Conservation (phyloP, 2,329 filamentous ascomycete genomes). For the Penicillium sp. region DNA sequence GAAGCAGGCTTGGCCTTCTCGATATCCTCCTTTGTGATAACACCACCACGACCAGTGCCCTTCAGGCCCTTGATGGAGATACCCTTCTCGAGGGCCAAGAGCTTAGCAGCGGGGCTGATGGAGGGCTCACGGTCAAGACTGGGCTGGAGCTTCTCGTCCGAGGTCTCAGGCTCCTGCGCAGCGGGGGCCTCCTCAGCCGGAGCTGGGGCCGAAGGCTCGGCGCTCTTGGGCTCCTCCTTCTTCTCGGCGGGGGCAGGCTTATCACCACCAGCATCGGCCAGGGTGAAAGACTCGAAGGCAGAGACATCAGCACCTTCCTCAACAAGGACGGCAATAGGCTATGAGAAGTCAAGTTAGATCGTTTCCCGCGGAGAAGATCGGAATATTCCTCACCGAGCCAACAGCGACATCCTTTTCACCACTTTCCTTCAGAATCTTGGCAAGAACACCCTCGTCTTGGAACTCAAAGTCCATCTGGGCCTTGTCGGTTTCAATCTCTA, state of each 20-base stretch:
- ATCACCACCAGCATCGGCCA: constrained; percentile 88
- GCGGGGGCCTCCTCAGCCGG: constrained; percentile 58
- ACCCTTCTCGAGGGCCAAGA: constrained; percentile 80
- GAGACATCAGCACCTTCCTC: constrained; percentile 85
- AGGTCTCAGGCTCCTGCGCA: constrained; percentile 68
- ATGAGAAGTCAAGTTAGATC: constrained; percentile 9
- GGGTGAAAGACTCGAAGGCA: constrained; percentile 83
- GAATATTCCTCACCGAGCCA: constrained; percentile 73
- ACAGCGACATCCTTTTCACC: constrained; percentile 93
- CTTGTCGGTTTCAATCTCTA: constrained; percentile 99
- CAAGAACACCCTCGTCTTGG: constrained; percentile 94
- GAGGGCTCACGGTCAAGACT: constrained; percentile 78
- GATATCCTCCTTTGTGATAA: constrained; percentile 88
- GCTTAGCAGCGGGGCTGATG: constrained; percentile 71
- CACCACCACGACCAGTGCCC: constrained; percentile 80
- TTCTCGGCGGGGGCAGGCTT: constrained; percentile 66
- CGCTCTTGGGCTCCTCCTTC: constrained; percentile 53
- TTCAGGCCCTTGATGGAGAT: constrained; percentile 75
- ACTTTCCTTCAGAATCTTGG: constrained; percentile 88
- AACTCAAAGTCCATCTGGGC: constrained; percentile 99
- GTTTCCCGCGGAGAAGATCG: constrained; percentile 15
- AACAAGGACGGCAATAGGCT: constrained; percentile 95
- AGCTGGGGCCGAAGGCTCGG: constrained; percentile 51
- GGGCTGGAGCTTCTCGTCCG: constrained; percentile 75
- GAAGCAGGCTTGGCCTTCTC: constrained; percentile 72